These are phyloP conservation scores for Cyberlindnera americana DNA, from an alignment of 805 yeast species.

Conservation along the genomic window DNA sequence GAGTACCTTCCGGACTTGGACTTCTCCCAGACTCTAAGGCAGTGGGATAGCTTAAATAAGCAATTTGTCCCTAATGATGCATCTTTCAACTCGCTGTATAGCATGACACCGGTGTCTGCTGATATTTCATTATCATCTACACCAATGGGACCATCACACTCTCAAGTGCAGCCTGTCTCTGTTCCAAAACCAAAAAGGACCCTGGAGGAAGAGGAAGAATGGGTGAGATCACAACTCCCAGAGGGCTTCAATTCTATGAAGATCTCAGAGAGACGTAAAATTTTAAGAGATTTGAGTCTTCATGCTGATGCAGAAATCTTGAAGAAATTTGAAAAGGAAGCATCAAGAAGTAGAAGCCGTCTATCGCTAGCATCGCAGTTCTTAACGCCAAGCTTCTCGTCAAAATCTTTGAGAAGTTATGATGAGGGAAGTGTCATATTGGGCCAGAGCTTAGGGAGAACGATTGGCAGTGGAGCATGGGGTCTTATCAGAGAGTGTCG, in stretches of 20 bases:
- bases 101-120: conserved; percentile 16
- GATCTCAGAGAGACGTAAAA: conserved; percentile 54
- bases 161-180: conserved; percentile 35
- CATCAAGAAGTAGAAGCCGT: conserved; percentile 23
- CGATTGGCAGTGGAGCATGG: conserved; percentile 89
- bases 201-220: conserved; percentile 25
- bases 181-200: conserved; percentile 29
- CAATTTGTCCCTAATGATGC: conserved; percentile 1
- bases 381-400: conserved; percentile 22
- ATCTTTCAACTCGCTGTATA: conserved; percentile 10
- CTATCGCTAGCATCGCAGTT: conserved; percentile 28
- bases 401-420: conserved; percentile 31
- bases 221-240: conserved; percentile 39
- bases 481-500: conserved; percentile 76
- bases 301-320: conserved; percentile 29
- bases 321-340: conserved; percentile 26
- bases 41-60: conserved; percentile 38
- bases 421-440: conserved; percentile 67
- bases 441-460: conserved; percentile 62
- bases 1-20: conserved; percentile 75
- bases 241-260: conserved; percentile 52
- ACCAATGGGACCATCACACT: conserved; percentile 29
- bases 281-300: conserved; percentile 34
- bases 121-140: conserved; percentile 17
- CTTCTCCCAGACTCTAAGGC: conserved; percentile 44